Evolutionary conservation across 805 yeast species (phyloP).

Genomic region (Pichia sporocuriosa): DNA sequence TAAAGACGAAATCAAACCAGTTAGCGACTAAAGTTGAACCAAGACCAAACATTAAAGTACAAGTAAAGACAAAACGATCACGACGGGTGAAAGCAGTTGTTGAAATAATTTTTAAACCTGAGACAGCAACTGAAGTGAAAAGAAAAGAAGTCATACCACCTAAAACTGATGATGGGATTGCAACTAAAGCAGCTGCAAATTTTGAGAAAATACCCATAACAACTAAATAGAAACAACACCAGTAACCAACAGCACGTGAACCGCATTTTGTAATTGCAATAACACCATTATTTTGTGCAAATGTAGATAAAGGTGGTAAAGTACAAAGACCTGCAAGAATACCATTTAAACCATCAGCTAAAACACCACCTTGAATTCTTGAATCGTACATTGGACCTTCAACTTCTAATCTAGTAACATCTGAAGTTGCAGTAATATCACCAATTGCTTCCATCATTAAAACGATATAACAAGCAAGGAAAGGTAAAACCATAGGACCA

Average conservation of each 20-base stretch:
- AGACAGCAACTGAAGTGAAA: slow-evolving; percentile 50
- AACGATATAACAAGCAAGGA: slow-evolving; percentile 75
- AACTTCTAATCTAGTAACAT: slow-evolving; percentile 78
- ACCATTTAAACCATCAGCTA: slow-evolving; percentile 81
- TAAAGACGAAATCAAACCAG: slow-evolving; percentile 46
- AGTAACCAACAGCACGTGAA: slow-evolving; percentile 59
- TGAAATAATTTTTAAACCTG: slow-evolving; percentile 51
- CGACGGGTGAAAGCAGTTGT: slow-evolving; percentile 49
- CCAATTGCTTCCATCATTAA: slow-evolving; percentile 92
- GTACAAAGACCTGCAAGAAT: slow-evolving; percentile 71
- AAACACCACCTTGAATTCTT: slow-evolving; percentile 86
- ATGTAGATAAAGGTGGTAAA: slow-evolving; percentile 83
- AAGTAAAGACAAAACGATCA: slow-evolving; percentile 49
- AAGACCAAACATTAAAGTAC: slow-evolving; percentile 44
- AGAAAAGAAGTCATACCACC: slow-evolving; percentile 78
- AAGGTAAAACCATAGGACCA: slow-evolving; percentile 82
- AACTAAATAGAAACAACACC: slow-evolving; percentile 56
- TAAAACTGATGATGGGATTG: slow-evolving; percentile 71
- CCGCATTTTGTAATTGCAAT: slow-evolving; percentile 91
- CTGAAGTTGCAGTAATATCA: slow-evolving; percentile 90
- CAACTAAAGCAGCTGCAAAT: slow-evolving; percentile 81
- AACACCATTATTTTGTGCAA: slow-evolving; percentile 95
- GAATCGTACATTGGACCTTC: slow-evolving; percentile 79
- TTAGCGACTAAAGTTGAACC: slow-evolving; percentile 41
- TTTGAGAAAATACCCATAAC: slow-evolving; percentile 85